phyloP scores from a whole-genome alignment of 1,284 basidiomycete species.

The Xerocomus nothofagi region DNA sequence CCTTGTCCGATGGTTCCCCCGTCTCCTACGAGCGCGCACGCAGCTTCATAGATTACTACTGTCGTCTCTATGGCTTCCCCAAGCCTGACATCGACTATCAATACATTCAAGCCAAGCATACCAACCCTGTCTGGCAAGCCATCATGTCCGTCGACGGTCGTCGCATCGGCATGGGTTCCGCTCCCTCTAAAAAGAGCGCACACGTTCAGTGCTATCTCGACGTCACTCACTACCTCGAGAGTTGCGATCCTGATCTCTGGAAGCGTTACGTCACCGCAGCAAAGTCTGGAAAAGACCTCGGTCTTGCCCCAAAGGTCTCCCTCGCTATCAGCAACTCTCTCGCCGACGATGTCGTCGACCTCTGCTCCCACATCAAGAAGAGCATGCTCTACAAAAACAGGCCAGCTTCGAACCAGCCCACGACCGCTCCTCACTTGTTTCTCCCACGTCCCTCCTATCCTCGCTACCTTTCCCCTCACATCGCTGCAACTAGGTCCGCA shows the following conservation, averaged over 20 bases:
- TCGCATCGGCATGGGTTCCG: constrained; percentile 78
- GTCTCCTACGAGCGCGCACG: constrained; percentile 78
- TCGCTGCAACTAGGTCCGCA: constrained; percentile 54
- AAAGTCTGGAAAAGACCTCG: constrained; percentile 65
- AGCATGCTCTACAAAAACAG: constrained; percentile 51
- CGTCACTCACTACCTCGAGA: constrained; percentile 83
- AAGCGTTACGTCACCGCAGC: constrained; percentile 61
- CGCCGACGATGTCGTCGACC: constrained; percentile 72
- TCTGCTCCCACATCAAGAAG: constrained; percentile 67
- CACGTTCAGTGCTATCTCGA: constrained; percentile 82
- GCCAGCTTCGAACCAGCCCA: constrained; percentile 34
- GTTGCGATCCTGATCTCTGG: constrained; percentile 84
- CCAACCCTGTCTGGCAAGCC: constrained; percentile 68
- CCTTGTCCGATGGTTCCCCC: constrained; percentile 65
- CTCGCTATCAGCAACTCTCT: constrained; percentile 72
- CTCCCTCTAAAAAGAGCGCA: constrained; percentile 74
- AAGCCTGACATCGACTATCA: constrained; percentile 75
- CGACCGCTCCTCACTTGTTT: background rate
- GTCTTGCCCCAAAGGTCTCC: constrained; percentile 69
- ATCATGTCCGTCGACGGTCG: constrained; percentile 80
- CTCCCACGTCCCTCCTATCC: constrained; percentile 14
- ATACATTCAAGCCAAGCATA: constrained; percentile 27
- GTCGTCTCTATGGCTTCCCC: constrained; percentile 77
- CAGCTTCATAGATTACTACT: constrained; percentile 96
- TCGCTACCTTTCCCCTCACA: constrained; percentile 16